Evolutionary conservation across 1,139 yeast species (phyloP), one percentile per base, ranked within the genome.

Genomic region (Kurtzmaniella quercitrusa): DNA sequence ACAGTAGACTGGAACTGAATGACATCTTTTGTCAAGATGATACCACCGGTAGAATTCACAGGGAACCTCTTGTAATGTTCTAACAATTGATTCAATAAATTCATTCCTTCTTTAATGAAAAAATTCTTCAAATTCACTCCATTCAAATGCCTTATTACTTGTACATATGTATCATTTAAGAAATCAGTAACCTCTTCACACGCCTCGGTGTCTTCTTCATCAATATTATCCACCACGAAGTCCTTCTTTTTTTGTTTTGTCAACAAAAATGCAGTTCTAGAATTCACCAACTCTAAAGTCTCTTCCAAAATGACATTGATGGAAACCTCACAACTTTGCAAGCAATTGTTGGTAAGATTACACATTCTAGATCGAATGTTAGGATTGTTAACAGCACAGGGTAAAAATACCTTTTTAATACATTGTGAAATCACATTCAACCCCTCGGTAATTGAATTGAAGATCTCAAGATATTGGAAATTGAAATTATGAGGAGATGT

Each of bases 11-110:
- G 94, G 58, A 85, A 89, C 33, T 87, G 77, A 39, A 87, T 85
- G 6, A 87, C 81, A 64, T 91, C 98, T 47, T 85, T 85, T 1
- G 96, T 85, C n/a, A 88, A 75, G 15, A 85, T 79, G 46, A 85
- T 75, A 23, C 96, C 96, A 42, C 98, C 98, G 10, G 83, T 77
- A 2, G 90, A 81, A 53, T 81, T 87, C 47, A 90, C 88, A 33
- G 80, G 79, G 58, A 81, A 86, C 56, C 82, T 85, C 50, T 84
- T 83, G 57, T 85, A 83, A 59, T 91, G 97, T 25, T 76, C 80
- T 50, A 89, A 68, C 42, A 91, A 65, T 42, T 79, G 70, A 38
- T 75, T 73, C 54, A 85, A 73, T 41, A 88, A 73, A 23, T 72
- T 74, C 47, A 72, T 64, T 1, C 96, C 95, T 12, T 87, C 66